Evolutionary conservation across 352 stramenopile species (phyloP), one percentile per base, ranked within the genome.

Genomic region (Pythium angustatum): DNA sequence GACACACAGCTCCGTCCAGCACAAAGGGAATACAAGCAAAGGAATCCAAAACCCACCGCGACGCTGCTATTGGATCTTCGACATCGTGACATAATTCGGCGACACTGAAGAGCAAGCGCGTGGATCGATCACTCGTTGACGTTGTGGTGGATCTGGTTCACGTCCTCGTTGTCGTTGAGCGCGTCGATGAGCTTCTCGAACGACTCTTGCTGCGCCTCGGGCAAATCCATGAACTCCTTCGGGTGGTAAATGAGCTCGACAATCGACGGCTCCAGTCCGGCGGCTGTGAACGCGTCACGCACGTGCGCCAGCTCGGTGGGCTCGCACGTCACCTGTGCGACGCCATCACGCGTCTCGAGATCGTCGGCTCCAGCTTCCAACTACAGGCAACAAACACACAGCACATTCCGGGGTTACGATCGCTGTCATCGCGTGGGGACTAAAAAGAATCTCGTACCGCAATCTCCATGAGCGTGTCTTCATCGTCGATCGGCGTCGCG

Each of bases 121-220:
- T 9, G 10, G 17, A 40, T 28, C 10, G 43, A 27, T 71, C 75
- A 90, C 67, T 93, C 79, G 63, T 90, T 85, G 28, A 93, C 72
- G 70, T 94, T 94, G 79, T 94, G 83, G 68, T 89, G 76, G 54
- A 94, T 86, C 62, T 90, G 71, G 71, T 77, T 88, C 17, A 94
- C 83, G 62, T 94, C 85, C 48, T 91, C 83, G 66, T 91, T 87
- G 48, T 91, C 81, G 54, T 88, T 81, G 17, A 94, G 77, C 45
- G 78, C 78, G 28, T 91, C 85, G 10, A 91, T 58, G 47, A 93
- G 79, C 62, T 88, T 87, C 55, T 93, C 79, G n/a, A 93, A 93
- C 17, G 68, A 72, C 56, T 88, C 82, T 17, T 49, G 58, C 34
- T 85, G 73, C 26, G 83, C 81, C 7, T 30, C 61, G 9, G 79